Evolutionary conservation across 163 green algal species (phyloP), one percentile per base, ranked within the genome.

Genomic region (Scenedesmus sp.): DNA sequence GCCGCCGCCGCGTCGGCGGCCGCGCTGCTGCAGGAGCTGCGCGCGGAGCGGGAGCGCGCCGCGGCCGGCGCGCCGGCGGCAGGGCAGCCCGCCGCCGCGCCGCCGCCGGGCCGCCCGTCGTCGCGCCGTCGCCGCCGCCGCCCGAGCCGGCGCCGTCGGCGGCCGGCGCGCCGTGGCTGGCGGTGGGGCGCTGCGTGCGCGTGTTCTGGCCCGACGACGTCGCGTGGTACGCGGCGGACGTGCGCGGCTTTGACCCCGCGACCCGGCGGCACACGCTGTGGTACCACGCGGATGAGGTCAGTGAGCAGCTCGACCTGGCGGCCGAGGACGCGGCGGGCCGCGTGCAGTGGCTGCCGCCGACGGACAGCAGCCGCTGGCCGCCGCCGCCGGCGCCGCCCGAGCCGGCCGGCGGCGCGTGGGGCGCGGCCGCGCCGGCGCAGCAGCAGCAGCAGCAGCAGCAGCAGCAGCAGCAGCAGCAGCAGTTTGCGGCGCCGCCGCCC

Each of bases 201-300:
- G 54, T 84, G 60, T 84, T 65, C 60, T 84, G 77, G 77, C 11
- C 45, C 0, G 77, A 84, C 53, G 77, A 84, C 29, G 51, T 71
- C 10, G 86, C 91, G 42, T 97, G 92, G 92, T 94, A 93, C 65
- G 82, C 81, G 26, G 90, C 78, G 2, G 80, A 89, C 4, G 84
- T 93, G 10, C 45, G 60, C 11, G 72, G 45, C 4, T 90, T 86
- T 53, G 78, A 91, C 42, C 44, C 81, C 0, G 47, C 11, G 10
- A 88, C 14, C 13, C 44, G 63, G 17, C 70, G 64, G 33, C 87
- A 94, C 84, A 75, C 74, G 2, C 67, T 95, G 42, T 90, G 82
- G 78, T 95, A 96, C 82, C 73, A 88, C 31, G 42, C 87, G 28
- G 91, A 95, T 56, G 85, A 88, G 17, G 81, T 91, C 50, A 36